Percentiles rank a stretch among this genome's conserved stretches.
Conservation (phyloP, 345 rosid genomes). For the Sonneratia alba region DNA sequence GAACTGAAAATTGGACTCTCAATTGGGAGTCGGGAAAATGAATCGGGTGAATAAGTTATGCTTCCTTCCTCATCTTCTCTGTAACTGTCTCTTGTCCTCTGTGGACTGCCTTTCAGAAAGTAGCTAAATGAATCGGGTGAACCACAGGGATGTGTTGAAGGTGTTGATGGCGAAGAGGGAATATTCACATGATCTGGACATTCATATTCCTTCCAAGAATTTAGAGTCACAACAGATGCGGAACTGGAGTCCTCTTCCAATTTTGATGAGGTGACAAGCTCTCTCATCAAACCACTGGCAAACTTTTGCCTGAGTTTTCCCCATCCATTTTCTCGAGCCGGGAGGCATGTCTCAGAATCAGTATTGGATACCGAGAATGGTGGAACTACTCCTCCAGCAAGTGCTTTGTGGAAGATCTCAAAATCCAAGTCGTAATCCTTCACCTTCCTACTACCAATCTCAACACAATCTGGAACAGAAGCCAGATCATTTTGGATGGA, state of each 20-base stretch:
- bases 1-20: slow-evolving; percentile 33
- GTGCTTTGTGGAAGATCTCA: slow-evolving; percentile 51
- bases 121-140: slow-evolving; percentile 39
- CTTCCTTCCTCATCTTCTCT: slow-evolving; percentile 15
- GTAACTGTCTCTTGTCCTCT: slow-evolving; percentile 17
- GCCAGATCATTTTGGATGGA: slow-evolving; percentile 13
- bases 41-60: slow-evolving; percentile 30
- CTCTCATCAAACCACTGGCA: slow-evolving; percentile 43
- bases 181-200: slow-evolving; percentile 9
- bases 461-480: neutral
- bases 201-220: slow-evolving; percentile 13
- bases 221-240: neutral
- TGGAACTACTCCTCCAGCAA: slow-evolving; percentile 61
- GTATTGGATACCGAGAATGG: slow-evolving; percentile 35
- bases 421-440: slow-evolving; percentile 53
- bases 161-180: slow-evolving; percentile 22
- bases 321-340: slow-evolving; percentile 61
- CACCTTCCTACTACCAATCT: slow-evolving; percentile 30
- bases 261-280: slow-evolving; percentile 36
- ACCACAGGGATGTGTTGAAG: slow-evolving; percentile 27
- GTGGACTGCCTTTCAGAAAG: slow-evolving; percentile 21
- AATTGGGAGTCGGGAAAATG: slow-evolving; percentile 29
- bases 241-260: slow-evolving; percentile 11
- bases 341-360: slow-evolving; percentile 52
- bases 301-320: slow-evolving; percentile 52